Base-by-base conservation (phyloP, 176 grass and related monocot species). In the Pharus latifolius region DNA sequence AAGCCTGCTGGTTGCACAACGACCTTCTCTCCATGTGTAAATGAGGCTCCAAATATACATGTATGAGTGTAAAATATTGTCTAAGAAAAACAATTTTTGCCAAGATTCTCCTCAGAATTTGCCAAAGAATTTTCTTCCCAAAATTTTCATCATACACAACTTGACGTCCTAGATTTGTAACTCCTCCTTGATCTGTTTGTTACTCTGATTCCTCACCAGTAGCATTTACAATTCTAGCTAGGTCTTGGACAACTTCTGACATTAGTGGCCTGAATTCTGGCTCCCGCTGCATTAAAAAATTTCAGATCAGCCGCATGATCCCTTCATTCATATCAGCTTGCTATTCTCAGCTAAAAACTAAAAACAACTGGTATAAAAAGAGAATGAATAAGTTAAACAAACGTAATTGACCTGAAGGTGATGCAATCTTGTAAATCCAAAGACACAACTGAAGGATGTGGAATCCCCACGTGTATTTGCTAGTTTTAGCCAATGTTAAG, bases 181-280 rank as follows among this genome's bases (percentile, higher is more conserved):
- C 49, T 28, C 11, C 20, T 76, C 58, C 32, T 40, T 35, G 26
- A 61, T 29, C 44, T 60, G 10, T 74, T 13, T 74, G 8, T 73
- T 70, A 93, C 67, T 86, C 88, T 25, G 67, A 81, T 56, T 85
- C 81, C 75, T 79, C 78, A 66, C 81, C 71, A 13, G 75, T 73
- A 70, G 74, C 81, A 47, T 84, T 90, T 80, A 91, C 52, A 54
- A 93, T 85, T 46, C 81, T 80, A 42, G 53, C 28, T 41, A 98
- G 61, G 74, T 98, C 94, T 66, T 98, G 94, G 31, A 93, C 89
- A 68, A 93, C 74, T 72, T 71, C 94, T 63, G 94, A 93, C 54
- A 98, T 90, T 1, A 81, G 86, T 24, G 94, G 94, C 75, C 94
- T 85, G 75, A 93, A 98, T 73, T 90, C 86, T 71, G 81, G 81